Evolutionary conservation across 2,329 filamentous ascomycete species (phyloP).

Genomic region (Didymella pomorum): DNA sequence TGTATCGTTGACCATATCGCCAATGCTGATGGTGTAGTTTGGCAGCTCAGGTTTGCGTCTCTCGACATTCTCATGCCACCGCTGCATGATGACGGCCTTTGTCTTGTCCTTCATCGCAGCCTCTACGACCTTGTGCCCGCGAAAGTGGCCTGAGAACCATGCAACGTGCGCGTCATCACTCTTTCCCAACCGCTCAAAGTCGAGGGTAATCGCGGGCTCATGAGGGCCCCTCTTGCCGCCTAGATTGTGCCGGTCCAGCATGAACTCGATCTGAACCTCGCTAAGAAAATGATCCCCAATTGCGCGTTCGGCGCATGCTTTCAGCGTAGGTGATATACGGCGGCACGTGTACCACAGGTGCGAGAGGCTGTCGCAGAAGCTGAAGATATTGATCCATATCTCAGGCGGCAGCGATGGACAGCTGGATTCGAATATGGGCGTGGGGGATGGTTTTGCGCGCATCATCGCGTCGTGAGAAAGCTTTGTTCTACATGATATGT

Average conservation of each 20-base stretch:
- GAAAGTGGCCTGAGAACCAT: conserved; percentile 28
- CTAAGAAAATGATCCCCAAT: conserved; percentile 37
- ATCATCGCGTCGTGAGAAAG: conserved; percentile 7
- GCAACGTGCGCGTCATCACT: conserved; percentile 23
- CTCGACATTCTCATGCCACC: conserved; percentile 41
- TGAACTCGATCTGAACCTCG: conserved; percentile 37
- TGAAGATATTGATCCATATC: conserved; percentile 47
- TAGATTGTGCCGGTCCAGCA: conserved; percentile 46
- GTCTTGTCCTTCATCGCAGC: conserved; percentile 3
- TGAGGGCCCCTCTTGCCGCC: conserved; percentile 36
- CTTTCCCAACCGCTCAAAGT: conserved; percentile 30
- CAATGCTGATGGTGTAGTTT: conserved; percentile 43
- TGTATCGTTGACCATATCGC: conserved; percentile 45
- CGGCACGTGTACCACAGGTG: conserved; percentile 46
- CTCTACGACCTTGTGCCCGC: conserved; percentile 14
- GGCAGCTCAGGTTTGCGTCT: conserved; percentile 40
- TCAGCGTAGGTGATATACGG: conserved; percentile 36
- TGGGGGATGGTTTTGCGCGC: background rate
- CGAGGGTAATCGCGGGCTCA: conserved; percentile 36
- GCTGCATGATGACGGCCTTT: conserved; percentile 23
- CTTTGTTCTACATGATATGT: conserved; percentile 7
- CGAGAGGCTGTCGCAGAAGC: conserved; percentile 38
- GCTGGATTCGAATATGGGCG: conserved; percentile 4
- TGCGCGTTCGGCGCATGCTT: conserved; percentile 41
- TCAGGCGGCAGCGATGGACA: conserved; percentile 45